Evolutionary conservation across 2,329 filamentous ascomycete species (phyloP).

Genomic region (Fusarium sp.): DNA sequence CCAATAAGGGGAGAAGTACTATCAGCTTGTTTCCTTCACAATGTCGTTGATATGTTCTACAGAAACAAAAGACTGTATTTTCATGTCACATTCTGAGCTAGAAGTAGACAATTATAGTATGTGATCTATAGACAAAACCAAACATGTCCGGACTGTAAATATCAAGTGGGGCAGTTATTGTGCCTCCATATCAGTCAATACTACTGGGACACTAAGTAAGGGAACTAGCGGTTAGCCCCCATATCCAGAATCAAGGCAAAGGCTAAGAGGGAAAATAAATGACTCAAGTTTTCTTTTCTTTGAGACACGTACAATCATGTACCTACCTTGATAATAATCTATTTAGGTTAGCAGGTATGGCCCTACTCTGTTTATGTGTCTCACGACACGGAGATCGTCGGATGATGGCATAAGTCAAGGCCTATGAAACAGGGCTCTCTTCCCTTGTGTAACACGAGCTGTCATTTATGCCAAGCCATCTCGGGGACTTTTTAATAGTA

Average conservation of each 20-base stretch:
- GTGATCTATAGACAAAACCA: neutral
- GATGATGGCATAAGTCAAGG: neutral
- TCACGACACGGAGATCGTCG: neutral
- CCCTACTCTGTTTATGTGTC: neutral
- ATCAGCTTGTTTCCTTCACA: neutral
- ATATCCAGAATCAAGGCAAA: neutral
- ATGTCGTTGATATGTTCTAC: neutral
- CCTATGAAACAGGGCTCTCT: neutral
- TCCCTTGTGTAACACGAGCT: conserved; percentile 21
- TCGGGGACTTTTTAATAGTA: conserved; percentile 26
- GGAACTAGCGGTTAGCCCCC: neutral
- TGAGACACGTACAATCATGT: neutral
- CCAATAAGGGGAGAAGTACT: neutral
- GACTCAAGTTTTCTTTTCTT: neutral
- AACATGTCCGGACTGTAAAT: neutral
- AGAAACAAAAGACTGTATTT: neutral
- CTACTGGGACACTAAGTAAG: neutral
- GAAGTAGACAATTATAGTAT: neutral
- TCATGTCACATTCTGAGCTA: neutral
- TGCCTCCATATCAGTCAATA: neutral
- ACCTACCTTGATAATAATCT: neutral
- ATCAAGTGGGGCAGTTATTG: neutral
- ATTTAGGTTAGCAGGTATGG: neutral
- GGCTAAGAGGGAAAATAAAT: neutral
- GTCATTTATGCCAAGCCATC: conserved; percentile 28